Percentiles rank a stretch among this genome's conserved stretches.
phyloP scores from a whole-genome alignment of 2,329 filamentous ascomycete genomes.

The Dothistroma septosporum region DNA sequence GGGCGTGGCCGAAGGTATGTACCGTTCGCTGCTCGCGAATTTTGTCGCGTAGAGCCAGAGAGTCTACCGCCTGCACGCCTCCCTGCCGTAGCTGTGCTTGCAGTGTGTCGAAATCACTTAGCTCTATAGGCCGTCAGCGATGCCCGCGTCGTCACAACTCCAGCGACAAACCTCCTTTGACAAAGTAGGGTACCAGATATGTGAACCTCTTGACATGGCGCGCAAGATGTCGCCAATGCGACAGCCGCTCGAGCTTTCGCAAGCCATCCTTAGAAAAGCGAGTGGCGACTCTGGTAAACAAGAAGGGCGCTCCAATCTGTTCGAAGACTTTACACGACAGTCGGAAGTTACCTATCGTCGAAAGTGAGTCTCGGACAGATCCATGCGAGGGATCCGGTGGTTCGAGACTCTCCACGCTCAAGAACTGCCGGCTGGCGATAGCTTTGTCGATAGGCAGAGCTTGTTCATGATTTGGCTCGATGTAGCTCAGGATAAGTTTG shows the following conservation, averaged over 20 bases:
- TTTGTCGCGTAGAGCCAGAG: constrained; percentile 41
- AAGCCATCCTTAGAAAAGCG: constrained; percentile 51
- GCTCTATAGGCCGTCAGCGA: constrained; percentile 9
- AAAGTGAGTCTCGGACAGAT: constrained; percentile 2
- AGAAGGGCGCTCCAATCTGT: constrained; percentile 48
- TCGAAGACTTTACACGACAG: constrained; percentile 49
- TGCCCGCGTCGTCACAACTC: background rate
- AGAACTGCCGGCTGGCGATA: constrained; percentile 48
- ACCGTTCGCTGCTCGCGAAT: constrained; percentile 45
- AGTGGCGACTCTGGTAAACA: constrained; percentile 51
- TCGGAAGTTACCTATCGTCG: constrained; percentile 40
- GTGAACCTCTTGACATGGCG: constrained; percentile 57
- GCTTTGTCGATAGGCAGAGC: constrained; percentile 36
- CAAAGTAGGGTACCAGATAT: constrained; percentile 58
- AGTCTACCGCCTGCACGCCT: constrained; percentile 17
- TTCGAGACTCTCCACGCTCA: constrained; percentile 52
- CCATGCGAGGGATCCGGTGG: constrained; percentile 38
- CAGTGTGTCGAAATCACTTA: constrained; percentile 16
- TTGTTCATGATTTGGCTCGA: constrained; percentile 51
- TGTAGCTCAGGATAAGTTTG: constrained; percentile 45
- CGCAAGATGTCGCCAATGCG: constrained; percentile 48
- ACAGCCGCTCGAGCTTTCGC: constrained; percentile 47
- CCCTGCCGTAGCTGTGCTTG: constrained; percentile 16
- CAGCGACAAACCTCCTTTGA: constrained; percentile 46
- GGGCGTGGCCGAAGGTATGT: background rate